These are phyloP conservation scores for Ogataea wickerhamii DNA, from an alignment of 805 yeast genomes.

Conservation along the genomic window DNA sequence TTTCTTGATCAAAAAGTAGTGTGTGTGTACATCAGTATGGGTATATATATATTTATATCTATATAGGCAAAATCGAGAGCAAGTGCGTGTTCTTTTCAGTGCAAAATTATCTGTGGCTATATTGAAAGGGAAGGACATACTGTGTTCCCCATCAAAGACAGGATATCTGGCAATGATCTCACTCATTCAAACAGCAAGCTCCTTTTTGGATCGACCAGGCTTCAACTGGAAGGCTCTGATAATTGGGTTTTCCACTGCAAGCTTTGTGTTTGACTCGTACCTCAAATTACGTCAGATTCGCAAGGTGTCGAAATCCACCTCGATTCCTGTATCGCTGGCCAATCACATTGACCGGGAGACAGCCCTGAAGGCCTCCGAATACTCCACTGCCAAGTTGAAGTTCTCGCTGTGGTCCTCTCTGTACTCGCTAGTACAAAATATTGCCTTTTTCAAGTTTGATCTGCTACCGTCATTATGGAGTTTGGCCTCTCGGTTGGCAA, in stretches of 20 bases:
- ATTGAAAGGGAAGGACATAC: no score
- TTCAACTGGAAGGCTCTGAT: constrained; percentile 80
- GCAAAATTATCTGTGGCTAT: no score
- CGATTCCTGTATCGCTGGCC: constrained; percentile 67
- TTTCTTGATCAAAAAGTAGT: no score
- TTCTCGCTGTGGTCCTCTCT: constrained; percentile 58
- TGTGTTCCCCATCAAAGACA: no score
- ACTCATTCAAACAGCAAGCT: constrained; percentile 39
- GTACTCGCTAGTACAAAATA: constrained; percentile 51
- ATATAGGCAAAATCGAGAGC: no score
- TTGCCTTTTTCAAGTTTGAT: constrained; percentile 56
- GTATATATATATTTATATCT: no score
- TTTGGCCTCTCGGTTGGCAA: constrained; percentile 37
- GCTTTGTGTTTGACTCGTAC: constrained; percentile 71
- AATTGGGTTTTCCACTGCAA: constrained; percentile 69
- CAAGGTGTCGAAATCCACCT: constrained; percentile 46
- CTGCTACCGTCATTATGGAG: constrained; percentile 63
- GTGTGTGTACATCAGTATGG: no score
- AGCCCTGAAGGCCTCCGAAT: constrained; percentile 70
- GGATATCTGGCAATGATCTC: constrained; percentile 24
- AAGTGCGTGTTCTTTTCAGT: no score
- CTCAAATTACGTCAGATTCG: constrained; percentile 74
- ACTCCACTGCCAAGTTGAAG: constrained; percentile 72
- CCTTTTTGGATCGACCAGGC: constrained; percentile 58
- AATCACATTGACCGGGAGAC: constrained; percentile 69